Evolutionary conservation across 768 basidiomycete genomes (phyloP).

Genomic region (Lactarius vividus): DNA sequence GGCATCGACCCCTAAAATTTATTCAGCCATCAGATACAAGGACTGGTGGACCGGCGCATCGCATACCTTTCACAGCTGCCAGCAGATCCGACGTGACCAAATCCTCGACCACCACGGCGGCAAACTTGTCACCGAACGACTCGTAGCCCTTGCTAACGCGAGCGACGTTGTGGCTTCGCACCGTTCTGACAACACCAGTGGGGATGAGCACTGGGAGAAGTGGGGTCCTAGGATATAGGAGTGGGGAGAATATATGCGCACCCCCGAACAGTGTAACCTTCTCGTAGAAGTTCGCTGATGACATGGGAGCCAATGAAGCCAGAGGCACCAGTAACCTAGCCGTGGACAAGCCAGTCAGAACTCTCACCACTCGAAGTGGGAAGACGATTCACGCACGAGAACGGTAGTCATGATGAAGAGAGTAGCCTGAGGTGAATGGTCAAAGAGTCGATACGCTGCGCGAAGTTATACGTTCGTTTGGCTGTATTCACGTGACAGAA

Average conservation of each 20-base stretch:
- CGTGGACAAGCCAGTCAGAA: background rate
- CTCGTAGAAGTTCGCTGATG: constrained; percentile 38
- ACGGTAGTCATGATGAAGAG: constrained; percentile 1
- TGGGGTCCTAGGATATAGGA: too few species aligned
- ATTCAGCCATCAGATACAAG: background rate
- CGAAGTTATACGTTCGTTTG: background rate
- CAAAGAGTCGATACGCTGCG: background rate
- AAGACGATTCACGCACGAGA: constrained; percentile 3
- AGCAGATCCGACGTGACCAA: constrained; percentile 29
- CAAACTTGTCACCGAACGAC: constrained; percentile 24
- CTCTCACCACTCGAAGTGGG: background rate
- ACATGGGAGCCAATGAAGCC: constrained; percentile 36
- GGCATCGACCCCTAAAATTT: constrained; percentile 18
- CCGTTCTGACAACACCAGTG: constrained; percentile 20
- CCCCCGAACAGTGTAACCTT: constrained; percentile 52
- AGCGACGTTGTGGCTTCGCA: constrained; percentile 27
- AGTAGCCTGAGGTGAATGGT: background rate
- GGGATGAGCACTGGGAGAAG: background rate
- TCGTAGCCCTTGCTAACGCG: constrained; percentile 22
- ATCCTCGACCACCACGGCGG: constrained; percentile 28
- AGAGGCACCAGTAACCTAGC: constrained; percentile 45
- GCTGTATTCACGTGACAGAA: too few species aligned
- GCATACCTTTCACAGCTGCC: constrained; percentile 27
- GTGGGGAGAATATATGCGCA: constrained; percentile 10
- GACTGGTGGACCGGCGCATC: too few species aligned